A percentile compares a stretch with the other conserved stretches of the same genome.
Conservation (phyloP, 768 basidiomycete genomes). For the Imleria badia region DNA sequence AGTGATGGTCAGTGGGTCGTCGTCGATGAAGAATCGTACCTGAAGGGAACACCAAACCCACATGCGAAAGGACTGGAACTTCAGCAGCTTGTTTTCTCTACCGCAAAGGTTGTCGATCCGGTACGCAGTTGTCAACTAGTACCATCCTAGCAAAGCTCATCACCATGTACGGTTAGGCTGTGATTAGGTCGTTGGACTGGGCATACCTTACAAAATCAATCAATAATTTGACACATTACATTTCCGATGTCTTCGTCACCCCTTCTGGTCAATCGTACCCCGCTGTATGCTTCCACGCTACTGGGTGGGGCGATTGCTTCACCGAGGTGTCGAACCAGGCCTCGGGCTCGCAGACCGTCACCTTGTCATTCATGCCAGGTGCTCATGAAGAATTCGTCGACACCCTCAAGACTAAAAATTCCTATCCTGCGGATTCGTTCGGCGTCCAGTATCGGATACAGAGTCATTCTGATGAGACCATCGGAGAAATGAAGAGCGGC, state of each 20-base stretch:
- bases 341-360: slow-evolving; percentile 43
- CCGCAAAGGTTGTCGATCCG: slow-evolving; percentile 35
- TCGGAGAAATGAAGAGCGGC: slow-evolving; percentile 74
- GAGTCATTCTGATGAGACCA: slow-evolving; percentile 43
- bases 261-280: slow-evolving; percentile 48
- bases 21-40: slow-evolving; percentile 56
- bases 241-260: slow-evolving; percentile 41
- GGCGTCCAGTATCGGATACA: slow-evolving; percentile 55
- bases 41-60: slow-evolving; percentile 31
- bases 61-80: slow-evolving; percentile 53
- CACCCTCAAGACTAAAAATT: slow-evolving; percentile 33
- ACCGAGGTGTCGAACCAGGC: slow-evolving; percentile 34
- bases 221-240: slow-evolving; percentile 49
- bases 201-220: slow-evolving; percentile 44
- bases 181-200: slow-evolving; percentile 34
- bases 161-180: slow-evolving; percentile 21
- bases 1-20: slow-evolving; percentile 60
- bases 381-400: slow-evolving; percentile 50
- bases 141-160: neutral
- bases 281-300: slow-evolving; percentile 49
- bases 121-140: slow-evolving; percentile 22
- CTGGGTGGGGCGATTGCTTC: slow-evolving; percentile 37
- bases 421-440: slow-evolving; percentile 35
- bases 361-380: slow-evolving; percentile 51
- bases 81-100: slow-evolving; percentile 65